Base-by-base conservation (phyloP, 148 eudicot species). In the Talinum fruticosum region DNA sequence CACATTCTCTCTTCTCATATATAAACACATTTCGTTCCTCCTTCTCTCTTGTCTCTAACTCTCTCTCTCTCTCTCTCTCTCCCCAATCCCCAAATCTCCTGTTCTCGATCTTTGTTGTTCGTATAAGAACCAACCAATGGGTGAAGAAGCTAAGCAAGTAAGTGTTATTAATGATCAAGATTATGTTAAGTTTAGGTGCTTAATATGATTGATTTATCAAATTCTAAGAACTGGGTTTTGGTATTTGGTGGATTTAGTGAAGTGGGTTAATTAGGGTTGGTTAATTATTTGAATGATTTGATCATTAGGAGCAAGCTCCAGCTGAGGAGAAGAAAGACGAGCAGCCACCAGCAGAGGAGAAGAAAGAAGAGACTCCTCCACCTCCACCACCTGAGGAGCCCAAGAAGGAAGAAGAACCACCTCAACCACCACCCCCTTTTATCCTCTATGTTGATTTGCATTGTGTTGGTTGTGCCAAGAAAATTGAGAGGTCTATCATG, bases 401-500 rank as follows among this genome's bases (percentile, higher is more conserved):
- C 28, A 87, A 81, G 53, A 77, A 78, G 70, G 78, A 59, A 49
- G 83, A 87, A 75, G 94, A 88, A 71, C 87, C 85, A 29, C 89
- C 89, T 8, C 84, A 84, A 74, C 93, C 92, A 24, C 99, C 93
- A 1, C 51, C 79, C 0, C 97, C 97, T 15, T 79, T 89, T 67
- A 92, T 96, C 12, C 82, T 96, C 75, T 87, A 73, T 70, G 87
- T 96, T 32, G 97, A 96, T 76, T 83, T 96, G 84, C 99, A 96
- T 88, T 96, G 99, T 79, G 88, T 86, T 73, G 99, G 99, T 10
- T 96, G 99, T 88, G 97, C 97, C 1, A 96, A 88, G 88, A 96
- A 96, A 89, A 93, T 93, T 74, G 88, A 96, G 81, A 88, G 85
- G 49, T 89, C 91, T 67, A 86, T 96, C 83, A 82, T 84, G 79